A percentile compares a stretch with the other conserved stretches of the same genome.
phyloP scores from a whole-genome alignment of 2,329 filamentous ascomycete species.

The Aureobasidium leucospermi region DNA sequence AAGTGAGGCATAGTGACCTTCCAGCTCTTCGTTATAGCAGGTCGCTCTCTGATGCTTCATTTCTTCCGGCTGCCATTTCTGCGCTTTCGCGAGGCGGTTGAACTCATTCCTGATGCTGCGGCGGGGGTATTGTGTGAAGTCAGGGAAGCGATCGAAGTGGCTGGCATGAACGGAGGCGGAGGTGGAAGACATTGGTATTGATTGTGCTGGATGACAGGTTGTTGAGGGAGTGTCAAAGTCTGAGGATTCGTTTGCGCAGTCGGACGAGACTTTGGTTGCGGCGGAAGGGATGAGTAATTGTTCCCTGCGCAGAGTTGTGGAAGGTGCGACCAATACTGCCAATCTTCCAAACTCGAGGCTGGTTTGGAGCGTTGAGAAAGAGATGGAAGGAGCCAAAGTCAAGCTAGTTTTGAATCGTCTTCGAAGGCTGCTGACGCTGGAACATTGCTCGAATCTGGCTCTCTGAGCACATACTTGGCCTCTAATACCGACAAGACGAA shows the following conservation, averaged over 20 bases:
- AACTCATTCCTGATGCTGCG: neutral
- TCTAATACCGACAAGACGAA: no score
- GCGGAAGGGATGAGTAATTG: no score
- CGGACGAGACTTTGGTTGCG: no score
- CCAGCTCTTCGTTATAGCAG: neutral
- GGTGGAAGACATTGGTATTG: neutral
- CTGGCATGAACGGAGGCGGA: neutral
- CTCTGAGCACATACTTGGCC: no score
- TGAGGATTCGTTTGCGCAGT: neutral
- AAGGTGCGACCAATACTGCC: no score
- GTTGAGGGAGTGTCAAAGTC: neutral
- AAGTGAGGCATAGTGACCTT: neutral
- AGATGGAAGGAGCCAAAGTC: no score
- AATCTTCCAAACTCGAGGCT: no score
- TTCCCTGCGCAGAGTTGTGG: no score
- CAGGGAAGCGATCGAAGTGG: slow-evolving; percentile 1
- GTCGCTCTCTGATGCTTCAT: neutral
- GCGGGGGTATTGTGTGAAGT: neutral
- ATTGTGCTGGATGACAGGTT: neutral
- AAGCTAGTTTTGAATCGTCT: no score
- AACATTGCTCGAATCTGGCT: no score
- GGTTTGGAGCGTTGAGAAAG: no score
- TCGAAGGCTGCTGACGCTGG: no score
- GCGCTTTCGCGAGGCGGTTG: neutral
- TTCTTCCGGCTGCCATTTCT: neutral